A percentile compares a stretch with the other conserved stretches of the same genome.
Evolutionary conservation across 2,329 filamentous ascomycete species (phyloP).

Genomic region (Cytospora leucostoma): DNA sequence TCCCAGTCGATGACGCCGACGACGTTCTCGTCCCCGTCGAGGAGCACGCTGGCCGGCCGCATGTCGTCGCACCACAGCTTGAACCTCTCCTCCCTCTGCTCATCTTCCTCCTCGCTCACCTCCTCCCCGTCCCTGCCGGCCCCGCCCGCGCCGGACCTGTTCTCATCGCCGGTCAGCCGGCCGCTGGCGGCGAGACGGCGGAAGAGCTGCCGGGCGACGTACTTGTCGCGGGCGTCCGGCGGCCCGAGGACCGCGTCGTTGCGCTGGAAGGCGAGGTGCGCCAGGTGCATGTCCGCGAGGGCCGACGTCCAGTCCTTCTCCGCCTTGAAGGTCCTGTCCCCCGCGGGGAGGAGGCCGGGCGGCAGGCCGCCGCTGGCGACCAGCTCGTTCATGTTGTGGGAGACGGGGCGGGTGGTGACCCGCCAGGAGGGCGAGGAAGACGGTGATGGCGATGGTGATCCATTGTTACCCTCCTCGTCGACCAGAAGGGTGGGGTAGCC

Average conservation of each 20-base stretch:
- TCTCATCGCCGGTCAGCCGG: neutral
- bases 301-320: constrained; percentile 38
- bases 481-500: constrained; percentile 2
- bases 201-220: constrained; percentile 39
- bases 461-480: neutral
- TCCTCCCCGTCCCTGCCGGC: neutral
- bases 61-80: constrained; percentile 23
- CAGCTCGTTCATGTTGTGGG: constrained; percentile 5
- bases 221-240: constrained; percentile 38
- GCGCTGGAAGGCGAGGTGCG: constrained; percentile 41
- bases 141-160: neutral
- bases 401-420: neutral
- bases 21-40: constrained; percentile 8
- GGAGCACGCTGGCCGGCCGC: constrained; percentile 16
- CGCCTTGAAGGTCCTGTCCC: constrained; percentile 16
- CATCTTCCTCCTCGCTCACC: neutral
- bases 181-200: constrained; percentile 32
- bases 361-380: constrained; percentile 3
- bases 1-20: constrained; percentile 20
- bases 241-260: constrained; percentile 40
- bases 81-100: neutral
- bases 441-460: neutral
- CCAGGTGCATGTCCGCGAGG: constrained; percentile 41
- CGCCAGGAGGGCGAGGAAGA: neutral
- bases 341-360: neutral